phyloP scores from a whole-genome alignment of 768 basidiomycete species.

The Pleurotus citrinopileatus region DNA sequence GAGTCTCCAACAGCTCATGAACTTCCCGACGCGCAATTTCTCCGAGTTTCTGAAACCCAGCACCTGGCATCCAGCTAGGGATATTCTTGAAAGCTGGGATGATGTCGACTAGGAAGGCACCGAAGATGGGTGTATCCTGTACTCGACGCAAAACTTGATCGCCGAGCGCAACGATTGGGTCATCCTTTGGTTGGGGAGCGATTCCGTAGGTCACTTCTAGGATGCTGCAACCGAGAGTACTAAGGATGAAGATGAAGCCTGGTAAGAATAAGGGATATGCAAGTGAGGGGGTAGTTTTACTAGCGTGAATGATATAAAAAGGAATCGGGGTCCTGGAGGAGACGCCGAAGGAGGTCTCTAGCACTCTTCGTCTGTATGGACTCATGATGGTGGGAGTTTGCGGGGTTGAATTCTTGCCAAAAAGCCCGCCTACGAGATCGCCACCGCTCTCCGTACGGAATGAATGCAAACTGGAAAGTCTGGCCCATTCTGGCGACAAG shows the following conservation, averaged over 20 bases:
- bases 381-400: slow-evolving; percentile 27
- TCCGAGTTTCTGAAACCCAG: slow-evolving; percentile 31
- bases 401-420: slow-evolving; percentile 35
- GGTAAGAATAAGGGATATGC: no score
- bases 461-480: slow-evolving; percentile 33
- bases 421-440: slow-evolving; percentile 38
- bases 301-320: slow-evolving; percentile 31
- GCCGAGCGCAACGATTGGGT: slow-evolving; percentile 30
- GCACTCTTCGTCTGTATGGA: slow-evolving; percentile 25
- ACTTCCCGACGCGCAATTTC: slow-evolving; percentile 3
- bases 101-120: slow-evolving; percentile 30
- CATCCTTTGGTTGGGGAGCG: slow-evolving; percentile 25
- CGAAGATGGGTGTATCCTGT: slow-evolving; percentile 23
- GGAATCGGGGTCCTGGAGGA: slow-evolving; percentile 33
- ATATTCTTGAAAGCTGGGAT: slow-evolving; percentile 29
- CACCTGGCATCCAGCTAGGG: slow-evolving; percentile 34
- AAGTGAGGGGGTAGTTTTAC: slow-evolving; percentile 25
- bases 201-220: slow-evolving; percentile 33
- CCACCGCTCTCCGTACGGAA: slow-evolving; percentile 41
- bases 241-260: neutral
- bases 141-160: slow-evolving; percentile 25
- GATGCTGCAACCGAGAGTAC: slow-evolving; percentile 19
- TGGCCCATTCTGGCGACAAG: slow-evolving; percentile 33
- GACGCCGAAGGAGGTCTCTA: slow-evolving; percentile 26
- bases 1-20: neutral